Conservation (phyloP, 305 asterid species). For the Rubia occidens region DNA sequence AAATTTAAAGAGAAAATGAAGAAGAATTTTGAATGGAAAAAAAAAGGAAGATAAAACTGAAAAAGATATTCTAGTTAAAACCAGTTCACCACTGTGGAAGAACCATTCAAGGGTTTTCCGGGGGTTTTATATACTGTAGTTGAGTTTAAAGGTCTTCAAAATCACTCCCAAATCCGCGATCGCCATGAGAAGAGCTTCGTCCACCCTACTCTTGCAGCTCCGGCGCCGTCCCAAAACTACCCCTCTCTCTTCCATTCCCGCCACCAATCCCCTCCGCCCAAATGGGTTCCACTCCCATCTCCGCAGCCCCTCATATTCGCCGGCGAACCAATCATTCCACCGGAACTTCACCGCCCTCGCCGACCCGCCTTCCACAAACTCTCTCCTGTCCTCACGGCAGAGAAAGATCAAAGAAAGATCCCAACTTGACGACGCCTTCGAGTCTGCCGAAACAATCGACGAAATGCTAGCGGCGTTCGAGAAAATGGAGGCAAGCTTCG, state of each 20-base stretch:
- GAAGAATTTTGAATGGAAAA: no score
- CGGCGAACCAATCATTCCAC: conserved; percentile 15
- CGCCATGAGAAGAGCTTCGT: conserved; percentile 66
- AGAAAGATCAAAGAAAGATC: conserved; percentile 53
- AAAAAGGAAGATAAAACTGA: no score
- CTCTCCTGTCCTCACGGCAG: conserved; percentile 59
- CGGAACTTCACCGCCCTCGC: conserved; percentile 40
- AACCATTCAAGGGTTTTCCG: conserved; percentile 19
- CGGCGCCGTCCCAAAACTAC: conserved; percentile 25
- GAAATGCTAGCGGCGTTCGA: conserved; percentile 67
- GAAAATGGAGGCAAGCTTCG: conserved; percentile 58
- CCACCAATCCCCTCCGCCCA: conserved; percentile 10
- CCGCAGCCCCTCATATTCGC: conserved; percentile 24
- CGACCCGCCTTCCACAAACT: conserved; percentile 26
- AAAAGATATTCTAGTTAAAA: no score
- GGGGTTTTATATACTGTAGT: conserved; percentile 30
- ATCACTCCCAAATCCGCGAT: conserved; percentile 24
- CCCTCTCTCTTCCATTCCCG: conserved; percentile 25
- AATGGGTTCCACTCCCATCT: conserved; percentile 27
- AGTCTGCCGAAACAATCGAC: conserved; percentile 58
- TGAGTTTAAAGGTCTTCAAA: conserved; percentile 2
- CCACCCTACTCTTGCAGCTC: conserved; percentile 32
- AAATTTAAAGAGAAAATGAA: no score
- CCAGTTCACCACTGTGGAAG: no score
- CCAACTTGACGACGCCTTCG: conserved; percentile 70